Evolutionary conservation across 208 protist species (phyloP).

Genomic region (Acanthamoeba royreba): DNA sequence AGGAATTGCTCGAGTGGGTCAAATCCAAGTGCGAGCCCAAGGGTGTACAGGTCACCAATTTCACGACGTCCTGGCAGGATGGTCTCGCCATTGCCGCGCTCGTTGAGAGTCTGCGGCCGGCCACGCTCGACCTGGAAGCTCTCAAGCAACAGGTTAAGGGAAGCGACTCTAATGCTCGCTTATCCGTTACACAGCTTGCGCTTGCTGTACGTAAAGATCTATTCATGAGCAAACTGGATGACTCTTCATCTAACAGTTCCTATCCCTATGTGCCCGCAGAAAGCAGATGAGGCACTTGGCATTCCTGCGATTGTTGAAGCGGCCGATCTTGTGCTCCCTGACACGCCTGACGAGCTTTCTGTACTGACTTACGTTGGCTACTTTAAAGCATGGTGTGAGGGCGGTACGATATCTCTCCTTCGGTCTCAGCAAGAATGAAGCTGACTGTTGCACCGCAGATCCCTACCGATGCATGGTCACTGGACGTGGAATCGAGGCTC

Average conservation of each 20-base stretch:
- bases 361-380: conserved; percentile 36
- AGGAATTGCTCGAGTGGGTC: conserved; percentile 31
- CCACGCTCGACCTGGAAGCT: neutral
- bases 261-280: neutral
- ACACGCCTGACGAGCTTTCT: neutral
- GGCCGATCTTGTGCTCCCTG: neutral
- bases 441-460: neutral
- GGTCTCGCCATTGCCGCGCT: neutral
- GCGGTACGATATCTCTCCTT: neutral
- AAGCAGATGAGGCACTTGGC: conserved; percentile 32
- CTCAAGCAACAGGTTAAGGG: conserved; percentile 6
- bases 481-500: conserved; percentile 14
- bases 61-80: conserved; percentile 15
- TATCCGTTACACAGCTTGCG: neutral
- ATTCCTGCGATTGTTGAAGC: conserved; percentile 15
- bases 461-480: conserved; percentile 38
- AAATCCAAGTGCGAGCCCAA: neutral
- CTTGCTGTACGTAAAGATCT: neutral
- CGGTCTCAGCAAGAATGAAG: neutral
- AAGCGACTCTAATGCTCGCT: neutral
- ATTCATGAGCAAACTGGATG: neutral
- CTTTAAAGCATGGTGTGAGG: conserved; percentile 12
- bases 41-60: conserved; percentile 29
- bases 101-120: neutral
- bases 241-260: neutral